These are phyloP conservation scores for Begonia masoniana DNA, from an alignment of 306 rosid genomes.

Conservation along the genomic window DNA sequence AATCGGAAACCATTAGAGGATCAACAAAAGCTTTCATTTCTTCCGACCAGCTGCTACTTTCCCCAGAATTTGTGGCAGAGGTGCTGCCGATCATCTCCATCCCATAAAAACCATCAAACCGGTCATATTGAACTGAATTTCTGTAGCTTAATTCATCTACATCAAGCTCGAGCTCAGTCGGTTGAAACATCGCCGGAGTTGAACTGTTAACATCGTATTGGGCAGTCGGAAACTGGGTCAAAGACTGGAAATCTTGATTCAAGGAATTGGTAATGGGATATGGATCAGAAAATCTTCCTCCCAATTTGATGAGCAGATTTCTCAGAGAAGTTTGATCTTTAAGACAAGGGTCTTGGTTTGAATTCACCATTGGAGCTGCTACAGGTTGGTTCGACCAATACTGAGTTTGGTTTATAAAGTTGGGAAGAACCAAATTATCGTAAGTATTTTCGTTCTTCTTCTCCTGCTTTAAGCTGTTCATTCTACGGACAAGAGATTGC, in stretches of 20 bases:
- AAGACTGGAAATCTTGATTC: background rate
- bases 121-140: slow-evolving; percentile 20
- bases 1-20: slow-evolving; percentile 50
- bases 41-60: slow-evolving; percentile 54
- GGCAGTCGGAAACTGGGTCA: too few species aligned
- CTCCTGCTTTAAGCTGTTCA: slow-evolving; percentile 30
- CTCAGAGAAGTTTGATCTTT: slow-evolving; percentile 26
- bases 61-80: slow-evolving; percentile 21
- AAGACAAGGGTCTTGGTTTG: slow-evolving; percentile 14
- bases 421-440: background rate
- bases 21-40: slow-evolving; percentile 43
- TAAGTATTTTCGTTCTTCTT: slow-evolving; percentile 27
- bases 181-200: slow-evolving; percentile 15
- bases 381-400: slow-evolving; percentile 32
- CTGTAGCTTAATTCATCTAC: slow-evolving; percentile 28
- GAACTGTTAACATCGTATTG: too few species aligned
- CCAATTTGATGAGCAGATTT: slow-evolving; percentile 30
- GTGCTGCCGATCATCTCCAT: slow-evolving; percentile 14
- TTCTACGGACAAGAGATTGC: slow-evolving; percentile 31
- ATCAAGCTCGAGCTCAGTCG: slow-evolving; percentile 20
- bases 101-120: slow-evolving; percentile 30
- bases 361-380: slow-evolving; percentile 16
- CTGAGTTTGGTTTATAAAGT: slow-evolving; percentile 20
- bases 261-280: slow-evolving; percentile 7
- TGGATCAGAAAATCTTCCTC: slow-evolving; percentile 24